Evolutionary conservation across 2,329 filamentous ascomycete species (phyloP).

Genomic region (Zymoseptoria pseudotritici): DNA sequence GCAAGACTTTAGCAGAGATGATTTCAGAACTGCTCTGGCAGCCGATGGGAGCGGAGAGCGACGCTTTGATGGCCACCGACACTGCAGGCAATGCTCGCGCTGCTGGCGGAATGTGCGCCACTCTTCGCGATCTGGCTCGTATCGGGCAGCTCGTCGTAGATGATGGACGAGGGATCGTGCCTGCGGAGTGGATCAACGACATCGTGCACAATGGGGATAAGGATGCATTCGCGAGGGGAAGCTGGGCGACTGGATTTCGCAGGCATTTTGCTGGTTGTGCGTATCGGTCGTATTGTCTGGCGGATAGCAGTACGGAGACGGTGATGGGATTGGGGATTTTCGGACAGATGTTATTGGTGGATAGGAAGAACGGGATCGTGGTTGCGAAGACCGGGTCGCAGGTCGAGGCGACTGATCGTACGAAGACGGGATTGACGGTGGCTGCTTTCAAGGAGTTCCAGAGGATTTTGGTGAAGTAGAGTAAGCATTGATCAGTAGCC

Average conservation of each 20-base stretch:
- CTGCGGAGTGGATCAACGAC: constrained; percentile 17
- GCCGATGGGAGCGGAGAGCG: constrained; percentile 20
- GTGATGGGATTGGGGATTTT: constrained; percentile 15
- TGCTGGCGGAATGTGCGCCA: constrained; percentile 18
- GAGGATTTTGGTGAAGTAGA: constrained; percentile 3
- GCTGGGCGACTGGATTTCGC: constrained; percentile 2
- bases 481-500: too few relatives aligned
- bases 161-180: constrained; percentile 9
- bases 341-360: constrained; percentile 18
- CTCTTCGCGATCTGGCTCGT: constrained; percentile 17
- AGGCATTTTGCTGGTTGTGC: constrained; percentile 7
- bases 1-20: constrained; percentile 13
- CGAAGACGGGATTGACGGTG: constrained; percentile 6
- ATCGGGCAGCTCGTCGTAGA: constrained; percentile 15
- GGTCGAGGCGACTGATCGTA: constrained; percentile 4
- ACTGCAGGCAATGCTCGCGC: constrained; percentile 12
- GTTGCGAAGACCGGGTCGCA: constrained; percentile 17
- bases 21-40: constrained; percentile 18
- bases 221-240: constrained; percentile 8
- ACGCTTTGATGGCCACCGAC: constrained; percentile 17
- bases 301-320: constrained; percentile 5
- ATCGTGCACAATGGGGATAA: constrained; percentile 12
- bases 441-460: constrained; percentile 9
- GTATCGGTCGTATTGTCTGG: constrained; percentile 15
- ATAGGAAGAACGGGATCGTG: constrained; percentile 18